Evolutionary conservation across 805 yeast species (phyloP).

Genomic region (Saccharomycopsis sp.): DNA sequence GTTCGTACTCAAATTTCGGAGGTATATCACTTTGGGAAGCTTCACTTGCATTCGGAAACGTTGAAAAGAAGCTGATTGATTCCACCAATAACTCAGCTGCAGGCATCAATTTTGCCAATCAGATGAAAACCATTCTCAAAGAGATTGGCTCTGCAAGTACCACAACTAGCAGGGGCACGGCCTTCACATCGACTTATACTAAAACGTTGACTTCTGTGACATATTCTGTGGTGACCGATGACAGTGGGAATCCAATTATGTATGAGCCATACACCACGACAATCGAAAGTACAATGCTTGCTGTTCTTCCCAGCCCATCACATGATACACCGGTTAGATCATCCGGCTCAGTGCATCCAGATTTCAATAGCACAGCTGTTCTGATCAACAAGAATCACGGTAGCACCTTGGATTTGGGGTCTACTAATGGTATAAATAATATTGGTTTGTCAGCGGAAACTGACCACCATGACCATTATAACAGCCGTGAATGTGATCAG

Average conservation of each 20-base stretch:
- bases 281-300: background rate
- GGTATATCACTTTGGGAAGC: constrained; percentile 94
- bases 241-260: background rate
- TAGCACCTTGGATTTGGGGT: background rate
- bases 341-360: background rate
- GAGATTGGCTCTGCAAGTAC: background rate
- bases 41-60: constrained; percentile 50
- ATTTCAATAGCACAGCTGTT: background rate
- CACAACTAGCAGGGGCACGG: background rate
- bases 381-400: background rate
- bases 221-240: constrained; percentile 2
- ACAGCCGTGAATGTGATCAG: constrained; percentile 18
- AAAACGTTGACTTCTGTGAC: constrained; percentile 8
- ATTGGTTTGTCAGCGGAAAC: background rate
- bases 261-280: background rate
- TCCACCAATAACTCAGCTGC: background rate
- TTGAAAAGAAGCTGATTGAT: background rate
- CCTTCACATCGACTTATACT: constrained; percentile 4
- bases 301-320: background rate
- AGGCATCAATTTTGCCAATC: background rate
- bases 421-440: background rate
- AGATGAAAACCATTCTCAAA: background rate
- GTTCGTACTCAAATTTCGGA: constrained; percentile 46
- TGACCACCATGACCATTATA: background rate
- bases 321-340: background rate